These are phyloP conservation scores for Blastocystis sp. DNA, from an alignment of 352 stramenopile species.

Conservation along the genomic window DNA sequence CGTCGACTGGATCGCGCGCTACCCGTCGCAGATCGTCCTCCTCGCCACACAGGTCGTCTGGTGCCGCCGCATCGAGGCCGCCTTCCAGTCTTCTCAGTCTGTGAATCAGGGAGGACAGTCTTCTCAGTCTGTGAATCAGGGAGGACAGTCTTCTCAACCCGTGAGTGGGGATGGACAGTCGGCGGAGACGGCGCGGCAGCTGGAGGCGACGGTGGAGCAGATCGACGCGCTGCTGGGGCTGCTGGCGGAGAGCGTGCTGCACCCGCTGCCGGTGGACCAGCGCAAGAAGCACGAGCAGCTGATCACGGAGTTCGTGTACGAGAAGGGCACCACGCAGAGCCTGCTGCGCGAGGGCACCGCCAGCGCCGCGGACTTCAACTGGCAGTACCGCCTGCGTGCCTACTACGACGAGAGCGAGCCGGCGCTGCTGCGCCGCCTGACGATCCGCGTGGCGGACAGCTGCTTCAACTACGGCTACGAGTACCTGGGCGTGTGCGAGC, in stretches of 20 bases:
- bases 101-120: constrained; percentile 76
- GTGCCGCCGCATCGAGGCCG: constrained; percentile 87
- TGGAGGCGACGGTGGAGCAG: constrained; percentile 74
- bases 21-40: constrained; percentile 96
- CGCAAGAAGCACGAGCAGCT: constrained; percentile 99
- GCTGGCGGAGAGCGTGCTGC: constrained; percentile 90
- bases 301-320: constrained; percentile 99
- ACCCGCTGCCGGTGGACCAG: constrained; percentile 81
- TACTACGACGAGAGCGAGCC: constrained; percentile 92
- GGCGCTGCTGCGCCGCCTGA: constrained; percentile 76
- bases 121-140: constrained; percentile 75
- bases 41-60: constrained; percentile 94
- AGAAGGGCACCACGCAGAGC: constrained; percentile 88
- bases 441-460: constrained; percentile 89
- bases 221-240: constrained; percentile 84
- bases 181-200: constrained; percentile 71
- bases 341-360: constrained; percentile 80
- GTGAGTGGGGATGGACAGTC: constrained; percentile 73
- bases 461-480: constrained; percentile 99
- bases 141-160: too few relatives aligned
- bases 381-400: constrained; percentile 97
- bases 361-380: constrained; percentile 86
- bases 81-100: constrained; percentile 78
- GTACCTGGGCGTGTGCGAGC: constrained; percentile 97
- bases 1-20: constrained; percentile 92